phyloP scores from a whole-genome alignment of 306 rosid genomes.

The Ceratonia siliqua region DNA sequence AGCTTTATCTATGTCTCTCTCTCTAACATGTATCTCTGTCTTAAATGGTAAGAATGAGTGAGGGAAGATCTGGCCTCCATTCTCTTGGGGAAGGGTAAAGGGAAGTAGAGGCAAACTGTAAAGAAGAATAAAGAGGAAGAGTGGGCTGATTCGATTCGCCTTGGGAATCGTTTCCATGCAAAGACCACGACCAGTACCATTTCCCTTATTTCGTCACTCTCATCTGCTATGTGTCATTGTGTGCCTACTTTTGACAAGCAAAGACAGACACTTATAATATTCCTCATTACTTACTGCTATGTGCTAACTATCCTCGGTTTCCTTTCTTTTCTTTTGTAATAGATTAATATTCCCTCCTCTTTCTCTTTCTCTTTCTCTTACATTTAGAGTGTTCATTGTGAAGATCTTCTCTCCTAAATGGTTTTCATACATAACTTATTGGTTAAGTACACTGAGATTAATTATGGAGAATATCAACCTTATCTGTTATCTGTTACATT shows the following conservation, averaged over 20 bases:
- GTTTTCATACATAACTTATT: neutral
- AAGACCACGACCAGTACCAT: conserved; percentile 53
- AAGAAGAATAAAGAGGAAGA: conserved; percentile 55
- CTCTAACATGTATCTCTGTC: neutral
- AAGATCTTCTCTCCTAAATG: neutral
- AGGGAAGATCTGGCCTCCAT: conserved; percentile 55
- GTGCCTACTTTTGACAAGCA: conserved; percentile 13
- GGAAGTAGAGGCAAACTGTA: conserved; percentile 56
- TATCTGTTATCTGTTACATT: too few species aligned
- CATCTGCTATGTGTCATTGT: neutral
- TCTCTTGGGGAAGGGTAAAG: conserved; percentile 83
- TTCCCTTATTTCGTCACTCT: conserved; percentile 29
- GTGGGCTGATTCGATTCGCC: conserved; percentile 69
- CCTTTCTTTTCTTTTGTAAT: neutral
- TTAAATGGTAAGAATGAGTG: conserved; percentile 28
- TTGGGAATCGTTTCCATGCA: conserved; percentile 83
- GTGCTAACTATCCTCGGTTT: neutral
- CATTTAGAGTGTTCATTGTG: neutral
- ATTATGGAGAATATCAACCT: too few species aligned
- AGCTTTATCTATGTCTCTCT: conserved; percentile 38
- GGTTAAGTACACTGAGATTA: neutral
- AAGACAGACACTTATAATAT: neutral
- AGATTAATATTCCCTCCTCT: neutral
- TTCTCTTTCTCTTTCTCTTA: neutral
- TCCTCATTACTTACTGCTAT: neutral